Percentiles rank a stretch among this genome's conserved stretches.
Evolutionary conservation across 2,329 filamentous ascomycete genomes (phyloP).

Genomic region (Epichloe sibirici): DNA sequence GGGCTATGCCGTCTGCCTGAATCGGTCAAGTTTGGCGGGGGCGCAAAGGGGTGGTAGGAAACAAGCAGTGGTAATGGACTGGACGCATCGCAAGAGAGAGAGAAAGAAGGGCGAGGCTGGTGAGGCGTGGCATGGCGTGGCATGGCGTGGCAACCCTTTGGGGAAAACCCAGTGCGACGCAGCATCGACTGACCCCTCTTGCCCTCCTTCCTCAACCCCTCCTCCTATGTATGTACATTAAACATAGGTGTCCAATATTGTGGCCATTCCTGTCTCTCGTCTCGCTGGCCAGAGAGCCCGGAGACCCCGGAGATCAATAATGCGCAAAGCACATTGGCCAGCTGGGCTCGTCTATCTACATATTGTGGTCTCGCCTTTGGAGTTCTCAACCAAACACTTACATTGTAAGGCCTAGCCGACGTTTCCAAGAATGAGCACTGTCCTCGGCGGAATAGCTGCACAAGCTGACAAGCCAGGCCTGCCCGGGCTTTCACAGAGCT

Average conservation of each 20-base stretch:
- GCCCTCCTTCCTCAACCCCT: neutral
- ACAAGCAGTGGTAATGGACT: neutral
- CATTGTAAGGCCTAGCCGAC: too few species aligned
- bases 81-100: neutral
- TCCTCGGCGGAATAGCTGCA: too few species aligned
- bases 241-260: too few species aligned
- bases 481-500: too few species aligned
- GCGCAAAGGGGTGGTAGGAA: neutral
- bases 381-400: too few species aligned
- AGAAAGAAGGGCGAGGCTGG: neutral
- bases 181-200: neutral
- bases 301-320: too few species aligned
- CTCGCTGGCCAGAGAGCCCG: neutral
- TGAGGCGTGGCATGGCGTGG: neutral
- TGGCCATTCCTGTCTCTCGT: neutral
- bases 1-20: neutral
- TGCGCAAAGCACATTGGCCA: too few species aligned
- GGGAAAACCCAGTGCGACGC: neutral
- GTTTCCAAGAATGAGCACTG: too few species aligned
- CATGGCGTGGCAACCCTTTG: neutral
- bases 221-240: neutral
- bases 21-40: neutral
- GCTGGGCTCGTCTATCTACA: too few species aligned
- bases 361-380: too few species aligned
- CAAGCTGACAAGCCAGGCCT: too few species aligned